phyloP scores from a whole-genome alignment of 768 basidiomycete species.

The Boletus rufocinnamomeus region DNA sequence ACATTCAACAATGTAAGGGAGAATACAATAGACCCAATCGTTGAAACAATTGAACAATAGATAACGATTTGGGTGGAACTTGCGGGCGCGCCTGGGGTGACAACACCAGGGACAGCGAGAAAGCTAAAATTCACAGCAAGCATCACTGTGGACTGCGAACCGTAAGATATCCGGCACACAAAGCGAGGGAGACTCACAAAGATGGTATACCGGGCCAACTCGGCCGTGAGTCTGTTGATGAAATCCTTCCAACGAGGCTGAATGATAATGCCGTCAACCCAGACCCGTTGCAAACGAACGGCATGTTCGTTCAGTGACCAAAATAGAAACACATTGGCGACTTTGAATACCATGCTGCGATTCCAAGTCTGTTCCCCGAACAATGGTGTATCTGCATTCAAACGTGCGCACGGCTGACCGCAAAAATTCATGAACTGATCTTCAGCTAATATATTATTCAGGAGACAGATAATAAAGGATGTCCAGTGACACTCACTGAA shows the following conservation, averaged over 20 bases:
- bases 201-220: conserved; percentile 15
- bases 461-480: not conserved
- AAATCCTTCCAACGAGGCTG: conserved; percentile 18
- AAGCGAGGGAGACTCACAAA: conserved; percentile 5
- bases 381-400: conserved; percentile 10
- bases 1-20: conserved; percentile 16
- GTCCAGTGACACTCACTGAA: conserved; percentile 10
- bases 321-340: not conserved
- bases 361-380: conserved; percentile 15
- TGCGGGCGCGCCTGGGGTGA: not conserved
- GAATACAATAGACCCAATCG: conserved; percentile 16
- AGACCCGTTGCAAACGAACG: conserved; percentile 14
- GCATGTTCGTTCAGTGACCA: conserved; percentile 13
- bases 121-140: conserved; percentile 20
- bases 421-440: conserved; percentile 18
- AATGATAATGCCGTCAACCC: conserved; percentile 15
- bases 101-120: conserved; percentile 15
- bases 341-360: not conserved
- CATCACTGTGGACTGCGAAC: conserved; percentile 19
- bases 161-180: not conserved
- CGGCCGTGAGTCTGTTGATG: conserved; percentile 5
- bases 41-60: conserved; percentile 16
- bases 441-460: conserved; percentile 7
- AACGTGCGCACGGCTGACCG: conserved; percentile 17
- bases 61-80: conserved; percentile 10